Evolutionary conservation across 129 eudicot species (phyloP), one percentile per base, ranked within the genome.

Genomic region (Arctium minus): DNA sequence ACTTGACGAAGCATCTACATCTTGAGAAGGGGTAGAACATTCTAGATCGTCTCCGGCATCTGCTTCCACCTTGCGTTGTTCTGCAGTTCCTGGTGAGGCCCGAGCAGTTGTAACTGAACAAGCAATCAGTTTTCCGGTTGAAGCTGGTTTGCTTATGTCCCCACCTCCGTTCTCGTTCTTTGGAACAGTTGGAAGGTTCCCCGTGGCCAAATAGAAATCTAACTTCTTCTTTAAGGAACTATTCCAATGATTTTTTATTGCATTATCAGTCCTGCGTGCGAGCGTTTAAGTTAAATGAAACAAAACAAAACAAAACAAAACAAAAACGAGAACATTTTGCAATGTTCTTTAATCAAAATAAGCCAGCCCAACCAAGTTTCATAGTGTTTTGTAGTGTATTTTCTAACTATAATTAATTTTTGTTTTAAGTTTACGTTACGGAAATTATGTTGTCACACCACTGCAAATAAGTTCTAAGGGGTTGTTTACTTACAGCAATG

Each of bases 191-290:
- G 96, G 96, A 80, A 93, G 97, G 86, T 85, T 93, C 72, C 97
- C 94, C 0, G 93, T 91, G 50, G 96, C 94, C 81, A 89, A 53
- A 84, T 91, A 96, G 67, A 92, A 91, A 81, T 92, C 97, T 62
- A 90, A 33, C 86, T 96, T 96, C 86, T 96, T 96, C 87, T 93
- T 96, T 80, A 96, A 87, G 22, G 99, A 93, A 84, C 99, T 93
- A 81, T 96, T 96, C 99, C 99, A 96, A 72, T 96, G 99, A 70
- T 96, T 96, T 91, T 96, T 96, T 73, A 96, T 96, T 48, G 98
- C 92, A 70, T 96, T 96, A 78, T 96, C 98, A 40, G 99, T 96
- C 96, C 99, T 96, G 89, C 84, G 85, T 56, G 70, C 68, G 5
- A 77, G 48, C 27, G 36, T 36, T 50, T 50, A 65, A 82, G 86